These are phyloP conservation scores for Aeschynomene evenia DNA, from an alignment of 306 rosid species.

Conservation along the genomic window DNA sequence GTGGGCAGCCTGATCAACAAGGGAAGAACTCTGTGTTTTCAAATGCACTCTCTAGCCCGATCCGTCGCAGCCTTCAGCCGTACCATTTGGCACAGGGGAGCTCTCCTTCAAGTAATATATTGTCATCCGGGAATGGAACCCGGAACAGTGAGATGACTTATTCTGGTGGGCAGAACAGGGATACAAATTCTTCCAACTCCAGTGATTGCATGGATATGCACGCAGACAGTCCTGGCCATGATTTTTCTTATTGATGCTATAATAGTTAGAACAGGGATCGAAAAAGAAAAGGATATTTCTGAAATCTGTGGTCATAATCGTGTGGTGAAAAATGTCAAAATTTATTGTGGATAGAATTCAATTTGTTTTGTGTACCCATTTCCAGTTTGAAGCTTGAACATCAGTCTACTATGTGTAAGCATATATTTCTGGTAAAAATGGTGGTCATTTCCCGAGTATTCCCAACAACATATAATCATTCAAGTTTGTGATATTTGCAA, in stretches of 20 bases:
- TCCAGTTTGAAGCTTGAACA: conserved; percentile 36
- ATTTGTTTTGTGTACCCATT: conserved; percentile 27
- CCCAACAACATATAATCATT: neutral
- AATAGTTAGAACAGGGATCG: conserved; percentile 28
- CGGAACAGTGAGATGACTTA: conserved; percentile 42
- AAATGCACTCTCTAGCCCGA: conserved; percentile 72
- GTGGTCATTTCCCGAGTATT: neutral
- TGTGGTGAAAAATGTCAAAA: conserved; percentile 32
- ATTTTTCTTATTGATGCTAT: conserved; percentile 49
- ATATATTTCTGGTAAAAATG: conserved; percentile 21
- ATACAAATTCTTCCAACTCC: conserved; percentile 52
- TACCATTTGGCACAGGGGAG: conserved; percentile 64
- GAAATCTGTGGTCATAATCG: conserved; percentile 28
- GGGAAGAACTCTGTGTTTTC: conserved; percentile 63
- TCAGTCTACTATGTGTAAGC: conserved; percentile 8
- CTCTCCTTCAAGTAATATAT: conserved; percentile 37
- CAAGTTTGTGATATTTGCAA: conserved; percentile 19
- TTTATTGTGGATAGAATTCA: conserved; percentile 28
- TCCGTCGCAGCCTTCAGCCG: conserved; percentile 66
- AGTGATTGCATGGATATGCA: conserved; percentile 72
- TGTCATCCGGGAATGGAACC: conserved; percentile 48
- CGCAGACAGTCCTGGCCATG: conserved; percentile 61
- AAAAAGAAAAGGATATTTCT: conserved; percentile 15
- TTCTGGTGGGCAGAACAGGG: conserved; percentile 48
- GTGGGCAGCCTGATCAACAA: conserved; percentile 59